Conservation (phyloP, 140 eudicot species). For the Cichorium intybus region DNA sequence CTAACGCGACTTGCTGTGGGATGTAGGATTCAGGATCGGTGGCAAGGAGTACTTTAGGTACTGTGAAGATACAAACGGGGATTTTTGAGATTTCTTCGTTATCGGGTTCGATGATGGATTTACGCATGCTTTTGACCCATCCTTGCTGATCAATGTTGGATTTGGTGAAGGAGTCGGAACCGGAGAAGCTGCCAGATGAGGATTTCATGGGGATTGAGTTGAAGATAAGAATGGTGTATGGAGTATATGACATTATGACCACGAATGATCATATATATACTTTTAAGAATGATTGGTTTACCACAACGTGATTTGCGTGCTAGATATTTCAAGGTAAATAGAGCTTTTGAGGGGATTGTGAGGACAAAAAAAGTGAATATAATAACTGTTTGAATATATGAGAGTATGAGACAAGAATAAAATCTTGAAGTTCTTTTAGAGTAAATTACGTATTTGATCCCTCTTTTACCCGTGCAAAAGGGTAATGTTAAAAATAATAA, state of each 20-base stretch:
- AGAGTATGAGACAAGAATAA: no score
- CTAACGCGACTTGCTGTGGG: slow-evolving; percentile 57
- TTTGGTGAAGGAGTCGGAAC: slow-evolving; percentile 18
- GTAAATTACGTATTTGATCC: no score
- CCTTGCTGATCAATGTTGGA: slow-evolving; percentile 24
- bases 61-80: slow-evolving; percentile 45
- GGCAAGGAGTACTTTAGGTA: slow-evolving; percentile 36
- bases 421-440: no score
- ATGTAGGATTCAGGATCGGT: slow-evolving; percentile 39
- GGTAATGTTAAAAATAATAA: no score
- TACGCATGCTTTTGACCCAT: slow-evolving; percentile 43
- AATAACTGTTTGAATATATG: no score
- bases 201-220: slow-evolving; percentile 20
- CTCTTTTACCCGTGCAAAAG: no score
- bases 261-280: neutral
- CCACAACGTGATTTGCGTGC: slow-evolving; percentile 9
- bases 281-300: neutral
- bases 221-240: slow-evolving; percentile 9
- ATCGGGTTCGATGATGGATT: slow-evolving; percentile 36
- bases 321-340: neutral
- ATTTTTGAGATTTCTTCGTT: slow-evolving; percentile 33
- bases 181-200: neutral
- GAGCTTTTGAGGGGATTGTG: neutral
- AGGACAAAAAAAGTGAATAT: no score
- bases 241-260: neutral